These are phyloP conservation scores for Volvox africanus DNA, from an alignment of 139 green algal genomes.

Conservation along the genomic window DNA sequence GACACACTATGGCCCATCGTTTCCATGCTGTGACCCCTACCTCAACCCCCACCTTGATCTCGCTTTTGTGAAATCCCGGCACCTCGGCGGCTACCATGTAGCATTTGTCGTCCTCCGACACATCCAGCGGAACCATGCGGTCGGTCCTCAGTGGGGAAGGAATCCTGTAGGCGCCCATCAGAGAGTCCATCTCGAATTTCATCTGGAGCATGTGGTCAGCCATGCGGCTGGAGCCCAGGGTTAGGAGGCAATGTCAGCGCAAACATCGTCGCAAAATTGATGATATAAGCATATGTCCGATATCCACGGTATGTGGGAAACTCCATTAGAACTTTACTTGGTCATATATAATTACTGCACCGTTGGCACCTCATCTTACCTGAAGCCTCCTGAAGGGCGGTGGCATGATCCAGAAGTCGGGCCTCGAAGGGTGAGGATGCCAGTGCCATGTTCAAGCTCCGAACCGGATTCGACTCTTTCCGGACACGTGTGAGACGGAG, in stretches of 20 bases:
- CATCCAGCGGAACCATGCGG: slow-evolving; percentile 24
- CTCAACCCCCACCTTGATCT: slow-evolving; percentile 40
- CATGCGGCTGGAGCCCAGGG: neutral
- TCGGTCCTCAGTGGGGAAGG: slow-evolving; percentile 2
- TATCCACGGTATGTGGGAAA: neutral
- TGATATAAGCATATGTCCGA: neutral
- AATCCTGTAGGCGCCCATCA: slow-evolving; percentile 38
- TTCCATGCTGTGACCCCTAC: neutral
- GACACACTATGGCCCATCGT: neutral
- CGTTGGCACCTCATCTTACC: neutral
- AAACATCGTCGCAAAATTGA: neutral
- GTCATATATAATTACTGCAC: neutral
- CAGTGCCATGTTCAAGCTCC: neutral
- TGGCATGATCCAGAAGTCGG: slow-evolving; percentile 23
- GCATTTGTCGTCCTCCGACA: slow-evolving; percentile 29
- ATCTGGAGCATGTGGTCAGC: slow-evolving; percentile 44
- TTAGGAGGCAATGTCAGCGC: neutral
- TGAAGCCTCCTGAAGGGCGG: slow-evolving; percentile 34
- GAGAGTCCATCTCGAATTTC: slow-evolving; percentile 43
- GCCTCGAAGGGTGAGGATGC: neutral
- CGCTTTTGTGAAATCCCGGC: slow-evolving; percentile 46
- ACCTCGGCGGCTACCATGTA: slow-evolving; percentile 47
- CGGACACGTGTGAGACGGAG: slow-evolving; percentile 6
- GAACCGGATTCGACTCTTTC: neutral
- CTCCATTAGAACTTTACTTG: neutral